Base-by-base conservation (phyloP, 2,329 filamentous ascomycete species). In the Cryphonectria radicalis region DNA sequence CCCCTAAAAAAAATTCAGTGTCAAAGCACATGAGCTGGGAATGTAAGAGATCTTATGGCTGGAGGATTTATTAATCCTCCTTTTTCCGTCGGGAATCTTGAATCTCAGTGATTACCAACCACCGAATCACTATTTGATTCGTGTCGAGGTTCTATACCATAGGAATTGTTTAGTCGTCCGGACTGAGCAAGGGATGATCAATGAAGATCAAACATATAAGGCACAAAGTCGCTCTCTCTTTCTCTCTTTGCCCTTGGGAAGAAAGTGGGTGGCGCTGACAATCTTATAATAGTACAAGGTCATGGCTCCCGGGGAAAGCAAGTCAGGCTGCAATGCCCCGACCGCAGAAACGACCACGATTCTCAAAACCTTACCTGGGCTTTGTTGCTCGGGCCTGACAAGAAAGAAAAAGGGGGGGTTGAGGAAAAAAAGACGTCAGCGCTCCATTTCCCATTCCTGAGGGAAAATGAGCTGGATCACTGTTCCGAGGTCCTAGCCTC, bases 241-340 rank as follows among this genome's bases (percentile, higher is more conserved):
- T 57, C 25, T 46, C 32, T 22, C 50, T 57, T 13, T 59, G 28
- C 3, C 6, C 55, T 59, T 59, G 28, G 14, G 32, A 22, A 17
- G 57, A 60, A 37, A 50, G 46, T 50, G 46, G 46, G n/a, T 25
- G 55, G 57, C 57, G 57, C 57, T 37, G 32, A 60, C 19, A 37
- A 60, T 35, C 32, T 35, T 40, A 32, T 40, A 32, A 32, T 32
- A 32, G 4, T 32, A 11, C 59, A 62, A 62, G 59, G 59, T 62
- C 59, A 62, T 62, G 59, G 59, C 32, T 14, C 35, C 35, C 46
- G 19, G 35, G 59, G 59, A 62, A 62, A 40, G 32, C 59, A 40
- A 40, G 32, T 62, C 59, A 62, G 59, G 59, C 59, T 7, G 59
- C 59, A 40, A 40, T 7, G 59, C 19, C 32, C 32, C 59, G 55